Base-by-base conservation (phyloP, 495 filamentous ascomycete species). In the Xanthoparmelia taractica region DNA sequence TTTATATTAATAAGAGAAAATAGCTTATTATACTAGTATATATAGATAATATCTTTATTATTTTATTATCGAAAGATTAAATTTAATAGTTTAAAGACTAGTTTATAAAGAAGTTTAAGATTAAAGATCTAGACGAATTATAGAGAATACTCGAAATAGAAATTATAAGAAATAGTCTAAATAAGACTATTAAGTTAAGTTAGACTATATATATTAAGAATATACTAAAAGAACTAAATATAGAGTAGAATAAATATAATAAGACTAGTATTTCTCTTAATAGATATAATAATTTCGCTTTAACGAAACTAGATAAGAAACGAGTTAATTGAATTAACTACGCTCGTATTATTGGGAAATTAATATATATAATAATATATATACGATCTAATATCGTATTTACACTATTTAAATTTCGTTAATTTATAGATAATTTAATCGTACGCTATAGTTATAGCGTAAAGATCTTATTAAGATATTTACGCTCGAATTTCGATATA, bases 321-420 rank as follows among this genome's bases (percentile, higher is more conserved):
- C n/a, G n/a, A n/a, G n/a, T n/a, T n/a, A n/a, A n/a, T n/a, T n/a
- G n/a, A n/a, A n/a, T n/a, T 50, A 37, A 56, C 2, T 71, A 72
- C 60, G 63, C 70, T 48, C 58, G 63, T 1, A 18, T 69, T 1
- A 40, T 74, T 5, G 66, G 72, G 20, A 67, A 61, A 12, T 48
- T 73, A 1, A 74, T 71, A 65, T 72, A 74, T 48, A 13, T 68
- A 0, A 67, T 70, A 56, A 50, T 71, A 3, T 57, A 65, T 5
- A 75, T 69, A 4, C 50, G 72, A 2, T 66, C 64, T 5, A 66
- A 73, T 40, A 41, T n/a, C n/a, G n/a, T n/a, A n/a, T n/a, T n/a
- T n/a, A n/a, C n/a, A n/a, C n/a, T n/a, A n/a, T n/a, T n/a, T 25
- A 38, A 66, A 15, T 48, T 50, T 11, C 71, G 70, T 59, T 61